Percentiles rank a stretch among this genome's conserved stretches.
Evolutionary conservation across 495 filamentous ascomycete species (phyloP).

Genomic region (Aspergillus steynii): DNA sequence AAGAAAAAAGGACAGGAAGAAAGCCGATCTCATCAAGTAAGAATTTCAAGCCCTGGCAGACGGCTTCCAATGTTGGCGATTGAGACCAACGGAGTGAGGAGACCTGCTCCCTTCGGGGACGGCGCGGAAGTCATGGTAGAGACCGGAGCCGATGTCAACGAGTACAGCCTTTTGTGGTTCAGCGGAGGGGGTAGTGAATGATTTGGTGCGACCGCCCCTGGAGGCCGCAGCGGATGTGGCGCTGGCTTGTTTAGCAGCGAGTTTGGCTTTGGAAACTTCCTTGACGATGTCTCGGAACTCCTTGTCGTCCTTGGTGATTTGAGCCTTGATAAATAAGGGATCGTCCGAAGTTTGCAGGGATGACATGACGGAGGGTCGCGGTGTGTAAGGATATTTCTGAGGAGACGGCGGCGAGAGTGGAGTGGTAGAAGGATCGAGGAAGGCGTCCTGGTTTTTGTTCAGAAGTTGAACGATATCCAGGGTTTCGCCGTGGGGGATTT

Average conservation of each 20-base stretch:
- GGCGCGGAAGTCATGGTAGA: slow-evolving; percentile 39
- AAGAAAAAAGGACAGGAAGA: slow-evolving; percentile 12
- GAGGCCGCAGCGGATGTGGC: slow-evolving; percentile 21
- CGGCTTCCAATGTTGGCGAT: slow-evolving; percentile 38
- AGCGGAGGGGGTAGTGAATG: slow-evolving; percentile 25
- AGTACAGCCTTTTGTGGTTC: slow-evolving; percentile 49
- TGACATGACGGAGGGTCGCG: slow-evolving; percentile 78
- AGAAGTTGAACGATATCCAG: slow-evolving; percentile 77
- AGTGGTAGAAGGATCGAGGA: slow-evolving; percentile 62
- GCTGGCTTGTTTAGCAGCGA: slow-evolving; percentile 16
- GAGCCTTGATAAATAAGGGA: slow-evolving; percentile 72
- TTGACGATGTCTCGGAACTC: slow-evolving; percentile 75
- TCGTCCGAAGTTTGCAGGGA: slow-evolving; percentile 54
- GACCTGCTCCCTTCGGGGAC: slow-evolving; percentile 28
- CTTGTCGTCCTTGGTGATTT: slow-evolving; percentile 73
- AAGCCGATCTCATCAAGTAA: neutral
- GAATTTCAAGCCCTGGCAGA: slow-evolving; percentile 32
- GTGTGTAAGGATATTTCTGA: slow-evolving; percentile 62
- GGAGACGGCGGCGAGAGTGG: slow-evolving; percentile 55
- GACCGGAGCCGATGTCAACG: slow-evolving; percentile 43
- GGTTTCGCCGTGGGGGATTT: slow-evolving; percentile 83
- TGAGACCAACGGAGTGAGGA: slow-evolving; percentile 29
- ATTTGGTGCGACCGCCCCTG: slow-evolving; percentile 24
- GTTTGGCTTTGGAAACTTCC: slow-evolving; percentile 38
- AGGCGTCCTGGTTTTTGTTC: slow-evolving; percentile 60